Percentiles rank a stretch among this genome's conserved stretches.
phyloP scores from a whole-genome alignment of 108 stramenopile genomes.

The Discostella pseudostelligera region DNA sequence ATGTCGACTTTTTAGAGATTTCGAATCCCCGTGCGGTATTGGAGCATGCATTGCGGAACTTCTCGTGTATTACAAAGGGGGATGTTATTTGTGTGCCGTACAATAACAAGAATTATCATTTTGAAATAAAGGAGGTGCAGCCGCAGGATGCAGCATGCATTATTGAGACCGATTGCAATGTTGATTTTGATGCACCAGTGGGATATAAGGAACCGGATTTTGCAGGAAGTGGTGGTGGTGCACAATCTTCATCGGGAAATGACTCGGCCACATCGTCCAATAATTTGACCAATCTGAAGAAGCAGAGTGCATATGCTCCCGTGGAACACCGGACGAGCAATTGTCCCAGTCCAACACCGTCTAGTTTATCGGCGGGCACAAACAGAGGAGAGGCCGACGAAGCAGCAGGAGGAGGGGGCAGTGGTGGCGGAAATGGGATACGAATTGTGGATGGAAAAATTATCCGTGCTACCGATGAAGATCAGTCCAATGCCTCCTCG shows the following conservation, averaged over 20 bases:
- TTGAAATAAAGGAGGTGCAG: conserved; percentile 92
- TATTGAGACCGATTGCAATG: conserved; percentile 94
- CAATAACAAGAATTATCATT: conserved; percentile 95
- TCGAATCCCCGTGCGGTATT: conserved; percentile 97
- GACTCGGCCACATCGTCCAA: conserved; percentile 19
- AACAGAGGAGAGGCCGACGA: conserved; percentile 32
- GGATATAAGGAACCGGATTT: conserved; percentile 82
- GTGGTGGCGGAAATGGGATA: conserved; percentile 19
- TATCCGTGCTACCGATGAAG: conserved; percentile 46
- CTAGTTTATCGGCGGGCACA: conserved; percentile 35
- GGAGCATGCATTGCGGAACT: conserved; percentile 94
- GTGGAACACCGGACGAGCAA: conserved; percentile 47
- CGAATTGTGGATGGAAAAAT: conserved; percentile 84
- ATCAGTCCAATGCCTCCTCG: conserved; percentile 1
- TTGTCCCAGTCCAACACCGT: conserved; percentile 70
- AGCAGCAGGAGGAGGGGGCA: conserved; percentile 12
- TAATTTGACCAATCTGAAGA: conserved; percentile 40
- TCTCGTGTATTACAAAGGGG: conserved; percentile 96
- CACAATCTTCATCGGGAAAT: conserved; percentile 21
- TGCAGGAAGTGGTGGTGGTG: conserved; percentile 3
- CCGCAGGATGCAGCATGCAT: conserved; percentile 92
- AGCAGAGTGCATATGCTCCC: conserved; percentile 48
- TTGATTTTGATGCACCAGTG: conserved; percentile 94
- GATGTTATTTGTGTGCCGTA: conserved; percentile 96
- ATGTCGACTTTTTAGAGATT: conserved; percentile 98